Evolutionary conservation across 768 basidiomycete species (phyloP), one percentile per base, ranked within the genome.

Genomic region (Termitomyces sp.): DNA sequence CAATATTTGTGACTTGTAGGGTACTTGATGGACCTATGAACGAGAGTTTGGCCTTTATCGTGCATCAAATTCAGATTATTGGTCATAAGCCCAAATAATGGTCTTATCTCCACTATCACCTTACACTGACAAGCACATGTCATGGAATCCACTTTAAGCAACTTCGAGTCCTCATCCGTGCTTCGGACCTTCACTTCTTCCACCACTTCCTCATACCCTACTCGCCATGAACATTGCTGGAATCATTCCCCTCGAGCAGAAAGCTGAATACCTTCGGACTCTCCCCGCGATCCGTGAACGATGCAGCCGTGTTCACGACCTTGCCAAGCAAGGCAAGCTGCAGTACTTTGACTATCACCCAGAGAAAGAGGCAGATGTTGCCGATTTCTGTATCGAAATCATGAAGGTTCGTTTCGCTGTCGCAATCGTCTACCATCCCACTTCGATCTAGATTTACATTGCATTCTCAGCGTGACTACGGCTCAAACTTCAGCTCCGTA

Each of bases 201-300:
- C 8, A 50, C 48, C 3, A 7, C 48, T 20, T 44, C 48, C 7
- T 58, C 32, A 39, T 33, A 39, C 46, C 16, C 20, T 38, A 38
- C 12, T 24, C 48, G 50, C 22, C 55, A 78, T 76, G 74, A 76
- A 74, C 63, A 61, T 77, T 39, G 65, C 71, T 35, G 71, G 66
- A 22, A 63, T 56, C 20, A 63, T 74, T 15, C 58, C 76, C 12
- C 58, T 73, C 16, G 65, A 74, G 45, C 72, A 79, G 62, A 83
- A 76, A 42, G 85, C 87, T 28, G 76, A 75, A 6, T 96, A 95
- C 69, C 84, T 97, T 48, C 88, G 90, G 36, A 94, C 92, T 0
- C 81, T 97, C 3, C 90, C 92, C 16, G 85, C 94, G n/a, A 94
- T 98, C 67, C 85, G 96, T 50, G 89, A 95, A 67, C 83, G 93